Base-by-base conservation (phyloP, 305 asterid species). In the Fraxinus albicans region DNA sequence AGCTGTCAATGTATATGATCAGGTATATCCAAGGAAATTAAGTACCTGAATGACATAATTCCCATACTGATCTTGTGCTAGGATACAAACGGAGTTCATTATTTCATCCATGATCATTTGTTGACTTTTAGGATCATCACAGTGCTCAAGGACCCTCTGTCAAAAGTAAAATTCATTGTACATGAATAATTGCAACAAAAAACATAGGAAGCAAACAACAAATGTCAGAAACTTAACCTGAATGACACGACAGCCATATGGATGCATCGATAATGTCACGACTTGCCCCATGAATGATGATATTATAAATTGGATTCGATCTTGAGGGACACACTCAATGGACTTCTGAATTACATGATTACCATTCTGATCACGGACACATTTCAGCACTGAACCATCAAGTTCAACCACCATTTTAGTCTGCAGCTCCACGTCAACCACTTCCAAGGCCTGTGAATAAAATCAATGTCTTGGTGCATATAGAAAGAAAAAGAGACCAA, bases 281-380 rank as follows among this genome's bases (percentile, higher is more conserved):
- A 94, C 93, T 89, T 95, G 93, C 13, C 97, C 98, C 47, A 88
- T 83, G 79, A 94, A 90, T 17, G 98, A 88, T 31, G 93, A 87
- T 82, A 91, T 81, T 65, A 95, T 95, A 67, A 91, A 92, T 36
- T 92, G 93, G 65, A 91, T 92, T 36, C 77, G 86, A 80, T 91
- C 89, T 81, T 92, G 94, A 60, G 99, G 97, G 38, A 95, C 85
- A 76, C 94, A 88, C 84, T 94, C 97, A 7, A 95, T 92, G 90
- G 98, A 93, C 83, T 94, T 95, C 83, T 95, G 99, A 80, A 95
- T 92, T 19, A 93, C 99, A 17, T 95, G 99, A 84, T 95, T 95
- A 21, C 97, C 99, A 2, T 94, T 95, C 85, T 93, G 98, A 89
- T 95, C 96, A 55, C 84, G 91, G 34, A 95, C 93, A 82, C 99